Conservation (phyloP, 75 land plant species). For the Isoetes taiwanensis region DNA sequence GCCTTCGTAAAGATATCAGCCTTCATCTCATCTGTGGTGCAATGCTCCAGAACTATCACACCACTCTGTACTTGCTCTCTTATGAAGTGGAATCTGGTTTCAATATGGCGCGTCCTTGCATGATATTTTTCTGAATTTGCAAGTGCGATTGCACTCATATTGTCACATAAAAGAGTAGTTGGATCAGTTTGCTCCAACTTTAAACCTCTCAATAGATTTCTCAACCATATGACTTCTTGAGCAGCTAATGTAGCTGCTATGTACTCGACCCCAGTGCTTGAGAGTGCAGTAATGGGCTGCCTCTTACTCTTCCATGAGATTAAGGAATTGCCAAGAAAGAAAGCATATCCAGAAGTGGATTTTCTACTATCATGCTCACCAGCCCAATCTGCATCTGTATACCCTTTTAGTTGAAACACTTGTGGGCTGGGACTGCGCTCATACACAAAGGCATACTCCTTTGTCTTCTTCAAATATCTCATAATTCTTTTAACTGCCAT, state of each 20-base stretch:
- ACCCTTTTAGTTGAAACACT: no score
- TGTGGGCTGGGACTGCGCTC: no score
- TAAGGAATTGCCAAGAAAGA: background rate
- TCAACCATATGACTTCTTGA: slow-evolving; percentile 16
- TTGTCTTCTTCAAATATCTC: no score
- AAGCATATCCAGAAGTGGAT: no score
- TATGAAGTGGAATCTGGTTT: background rate
- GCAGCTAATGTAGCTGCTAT: slow-evolving; percentile 9
- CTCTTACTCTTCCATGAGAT: slow-evolving; percentile 15
- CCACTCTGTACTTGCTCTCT: background rate
- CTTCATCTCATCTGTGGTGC: background rate
- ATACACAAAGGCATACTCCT: no score
- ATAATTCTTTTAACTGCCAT: no score
- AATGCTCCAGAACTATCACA: background rate
- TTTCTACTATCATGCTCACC: no score
- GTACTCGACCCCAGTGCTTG: slow-evolving; percentile 19
- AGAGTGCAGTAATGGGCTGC: slow-evolving; percentile 14
- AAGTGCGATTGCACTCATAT: background rate
- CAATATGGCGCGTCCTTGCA: slow-evolving; percentile 3
- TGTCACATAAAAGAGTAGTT: background rate
- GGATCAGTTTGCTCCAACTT: background rate
- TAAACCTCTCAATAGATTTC: background rate
- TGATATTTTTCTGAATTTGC: background rate
- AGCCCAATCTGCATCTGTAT: no score
- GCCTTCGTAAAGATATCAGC: slow-evolving; percentile 3